Evolutionary conservation across 2,329 filamentous ascomycete species (phyloP).

Genomic region (Phoma sp.): DNA sequence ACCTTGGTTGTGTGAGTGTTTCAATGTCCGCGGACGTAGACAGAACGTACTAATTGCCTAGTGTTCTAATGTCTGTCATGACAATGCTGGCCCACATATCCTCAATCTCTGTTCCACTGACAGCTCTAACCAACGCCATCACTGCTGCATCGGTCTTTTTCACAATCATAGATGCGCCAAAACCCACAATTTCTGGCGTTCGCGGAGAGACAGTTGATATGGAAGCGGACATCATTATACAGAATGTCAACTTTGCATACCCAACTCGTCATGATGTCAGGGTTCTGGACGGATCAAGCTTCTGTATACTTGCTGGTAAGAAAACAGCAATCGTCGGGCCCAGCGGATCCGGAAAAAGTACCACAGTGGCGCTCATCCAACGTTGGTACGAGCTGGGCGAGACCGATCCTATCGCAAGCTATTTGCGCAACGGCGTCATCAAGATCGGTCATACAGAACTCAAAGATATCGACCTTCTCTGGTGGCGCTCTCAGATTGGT

Average conservation of each 20-base stretch:
- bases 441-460: constrained; percentile 62
- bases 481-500: constrained; percentile 89
- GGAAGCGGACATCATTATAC: constrained; percentile 34
- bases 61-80: constrained; percentile 34
- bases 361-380: constrained; percentile 88
- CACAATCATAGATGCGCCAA: constrained; percentile 34
- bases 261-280: constrained; percentile 74
- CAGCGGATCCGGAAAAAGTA: constrained; percentile 91
- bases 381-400: constrained; percentile 73
- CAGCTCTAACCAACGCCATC: constrained; percentile 24
- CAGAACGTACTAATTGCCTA: constrained; percentile 6
- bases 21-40: background rate
- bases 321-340: constrained; percentile 91
- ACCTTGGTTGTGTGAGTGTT: constrained; percentile 27
- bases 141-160: constrained; percentile 32
- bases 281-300: constrained; percentile 81
- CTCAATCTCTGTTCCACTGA: constrained; percentile 28
- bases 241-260: constrained; percentile 35
- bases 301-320: constrained; percentile 85
- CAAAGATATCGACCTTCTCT: constrained; percentile 78
- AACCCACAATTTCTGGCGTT: constrained; percentile 20
- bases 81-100: constrained; percentile 29
- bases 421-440: constrained; percentile 32
- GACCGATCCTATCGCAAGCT: constrained; percentile 22
- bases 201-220: constrained; percentile 19